phyloP scores from a whole-genome alignment of 371 early-diverging fungal genomes.

The Lichtheimia hyalospora region DNA sequence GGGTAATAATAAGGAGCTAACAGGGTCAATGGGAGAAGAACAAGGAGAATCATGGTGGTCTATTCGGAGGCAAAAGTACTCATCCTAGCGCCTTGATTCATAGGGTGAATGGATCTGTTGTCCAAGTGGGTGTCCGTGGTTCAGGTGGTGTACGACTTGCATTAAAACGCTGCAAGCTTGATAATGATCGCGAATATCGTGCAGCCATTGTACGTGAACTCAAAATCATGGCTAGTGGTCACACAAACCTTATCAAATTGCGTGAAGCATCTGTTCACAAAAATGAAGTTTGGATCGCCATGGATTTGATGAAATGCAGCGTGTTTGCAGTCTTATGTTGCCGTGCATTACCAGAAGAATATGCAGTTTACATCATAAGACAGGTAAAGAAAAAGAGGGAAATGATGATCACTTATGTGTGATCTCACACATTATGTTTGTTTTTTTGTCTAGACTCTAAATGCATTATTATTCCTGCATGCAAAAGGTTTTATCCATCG shows the following conservation, averaged over 20 bases:
- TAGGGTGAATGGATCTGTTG: constrained; percentile 27
- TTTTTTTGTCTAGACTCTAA: constrained; percentile 20
- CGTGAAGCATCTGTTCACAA: constrained; percentile 36
- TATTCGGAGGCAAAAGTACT: not conserved
- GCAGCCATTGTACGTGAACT: constrained; percentile 47
- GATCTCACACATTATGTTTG: not conserved
- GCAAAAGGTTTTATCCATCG: constrained; percentile 48
- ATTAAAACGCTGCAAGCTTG: constrained; percentile 44
- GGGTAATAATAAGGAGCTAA: constrained; percentile 14
- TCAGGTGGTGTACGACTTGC: constrained; percentile 20
- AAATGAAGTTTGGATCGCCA: constrained; percentile 50
- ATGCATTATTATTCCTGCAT: constrained; percentile 41
- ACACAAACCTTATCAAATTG: constrained; percentile 41
- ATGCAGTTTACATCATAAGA: constrained; percentile 37
- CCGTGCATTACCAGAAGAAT: constrained; percentile 42
- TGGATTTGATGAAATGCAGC: constrained; percentile 51
- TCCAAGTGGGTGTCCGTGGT: constrained; percentile 24
- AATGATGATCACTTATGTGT: too few species aligned
- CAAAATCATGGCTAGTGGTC: constrained; percentile 46
- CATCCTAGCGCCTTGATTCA: too few species aligned
- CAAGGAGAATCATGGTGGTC: not conserved
- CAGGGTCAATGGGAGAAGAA: not conserved
- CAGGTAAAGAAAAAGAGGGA: constrained; percentile 31
- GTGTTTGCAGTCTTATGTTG: constrained; percentile 47
- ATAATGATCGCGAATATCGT: constrained; percentile 40